Conservation (phyloP, 1,139 yeast genomes). For the Geotrichum europaeum region DNA sequence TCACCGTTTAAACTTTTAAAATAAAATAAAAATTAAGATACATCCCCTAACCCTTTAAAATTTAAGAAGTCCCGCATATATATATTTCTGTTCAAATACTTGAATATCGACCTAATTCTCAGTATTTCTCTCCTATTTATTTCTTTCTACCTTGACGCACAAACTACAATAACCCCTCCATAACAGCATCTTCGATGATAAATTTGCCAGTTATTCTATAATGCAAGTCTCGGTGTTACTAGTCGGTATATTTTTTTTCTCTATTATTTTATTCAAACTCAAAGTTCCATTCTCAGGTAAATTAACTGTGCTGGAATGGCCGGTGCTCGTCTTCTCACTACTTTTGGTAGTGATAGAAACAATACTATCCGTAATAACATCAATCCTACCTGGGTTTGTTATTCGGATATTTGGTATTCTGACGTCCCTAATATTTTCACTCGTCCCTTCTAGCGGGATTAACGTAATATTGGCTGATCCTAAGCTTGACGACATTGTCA, state of each 20-base stretch:
- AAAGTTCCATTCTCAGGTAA: conserved; percentile 29
- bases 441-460: conserved; percentile 20
- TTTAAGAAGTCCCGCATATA: not conserved
- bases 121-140: not conserved
- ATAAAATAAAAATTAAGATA: not conserved
- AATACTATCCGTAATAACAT: conserved; percentile 31
- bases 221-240: conserved; percentile 1
- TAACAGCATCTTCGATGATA: not conserved
- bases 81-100: not conserved
- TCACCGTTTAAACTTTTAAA: not conserved
- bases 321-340: conserved; percentile 31
- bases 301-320: conserved; percentile 31
- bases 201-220: not conserved
- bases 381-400: conserved; percentile 30
- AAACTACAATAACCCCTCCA: not conserved
- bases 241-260: not conserved
- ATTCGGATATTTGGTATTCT: conserved; percentile 27
- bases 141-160: not conserved
- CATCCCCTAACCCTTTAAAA: not conserved
- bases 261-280: conserved; percentile 19
- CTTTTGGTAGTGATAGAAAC: conserved; percentile 32
- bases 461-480: conserved; percentile 23
- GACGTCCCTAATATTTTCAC: conserved; percentile 21
- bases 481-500: conserved; percentile 22
- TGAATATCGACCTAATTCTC: not conserved